Evolutionary conservation across 306 rosid genomes (phyloP), one percentile per base, ranked within the genome.

Genomic region (Quercus glauca): DNA sequence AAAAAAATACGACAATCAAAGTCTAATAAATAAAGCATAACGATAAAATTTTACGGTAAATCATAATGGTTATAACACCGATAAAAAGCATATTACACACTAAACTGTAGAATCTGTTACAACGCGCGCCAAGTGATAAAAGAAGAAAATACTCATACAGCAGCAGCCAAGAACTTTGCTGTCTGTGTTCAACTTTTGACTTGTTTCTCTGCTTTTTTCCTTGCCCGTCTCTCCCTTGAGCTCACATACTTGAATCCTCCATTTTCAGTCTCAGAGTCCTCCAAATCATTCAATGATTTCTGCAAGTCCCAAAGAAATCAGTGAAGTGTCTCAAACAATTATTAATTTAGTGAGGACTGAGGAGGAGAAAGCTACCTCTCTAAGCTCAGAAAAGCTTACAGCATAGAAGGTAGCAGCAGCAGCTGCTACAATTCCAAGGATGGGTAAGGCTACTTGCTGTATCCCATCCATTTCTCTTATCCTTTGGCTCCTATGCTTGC

Each of bases 391-490:
- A 67, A 92, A 92, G 87, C 97, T 92, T 0, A 92, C 95, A 3
- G 83, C 97, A 65, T 90, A 90, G 82, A 90, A 92, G 75, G 97
- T 90, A 10, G 80, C 84, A 29, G 93, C 95, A 20, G 97, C 94
- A 35, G 91, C 97, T 0, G 88, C 97, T 25, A 89, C 86, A 58
- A 92, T 89, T 37, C 93, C 95, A 6, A 92, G 52, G 59, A 90
- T 23, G 12, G 95, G 95, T 3, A 92, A 80, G 29, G 88, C 97
- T 26, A 90, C 18, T 69, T 90, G 92, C 45, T 81, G 83, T 29
- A 89, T 67, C 19, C 78, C 90, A 72, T 90, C 88, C 93, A 90
- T 90, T 0, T 73, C 9, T 43, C 25, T 37, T 37, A 37, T 7
- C 11, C 45, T 37, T 37, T 2, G 11, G 10, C 45, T 37, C 45